These are phyloP conservation scores for Diddensiella transvaalensis DNA, from an alignment of 805 yeast species.

Conservation along the genomic window DNA sequence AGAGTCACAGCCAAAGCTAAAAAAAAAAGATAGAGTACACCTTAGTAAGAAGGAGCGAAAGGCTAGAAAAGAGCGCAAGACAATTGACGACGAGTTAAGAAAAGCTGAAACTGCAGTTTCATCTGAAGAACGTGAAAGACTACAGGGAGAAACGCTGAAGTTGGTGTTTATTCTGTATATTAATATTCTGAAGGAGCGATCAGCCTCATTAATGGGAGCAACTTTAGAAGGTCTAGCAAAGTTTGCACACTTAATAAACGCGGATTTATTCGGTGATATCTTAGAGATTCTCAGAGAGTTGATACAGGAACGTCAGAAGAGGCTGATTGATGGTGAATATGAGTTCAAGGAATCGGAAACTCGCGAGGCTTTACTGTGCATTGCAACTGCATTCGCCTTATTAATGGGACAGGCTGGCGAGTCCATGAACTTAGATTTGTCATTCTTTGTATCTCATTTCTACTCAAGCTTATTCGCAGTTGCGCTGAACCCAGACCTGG, in stretches of 20 bases:
- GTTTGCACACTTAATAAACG: conserved; percentile 88
- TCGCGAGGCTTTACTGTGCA: conserved; percentile 74
- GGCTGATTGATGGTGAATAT: conserved; percentile 44
- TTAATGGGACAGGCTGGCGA: conserved; percentile 69
- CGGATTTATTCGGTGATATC: conserved; percentile 89
- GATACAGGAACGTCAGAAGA: conserved; percentile 46
- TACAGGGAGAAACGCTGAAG: conserved; percentile 81
- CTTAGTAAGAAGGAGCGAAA: conserved; percentile 87
- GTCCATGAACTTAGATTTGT: conserved; percentile 75
- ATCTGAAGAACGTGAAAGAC: conserved; percentile 78
- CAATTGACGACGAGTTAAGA: conserved; percentile 84
- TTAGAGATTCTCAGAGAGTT: conserved; percentile 85
- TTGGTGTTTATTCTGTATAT: conserved; percentile 68
- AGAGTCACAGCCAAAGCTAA: conserved; percentile 47
- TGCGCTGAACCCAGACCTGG: conserved; percentile 77
- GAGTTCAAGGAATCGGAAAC: conserved; percentile 40
- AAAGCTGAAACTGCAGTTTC: conserved; percentile 85
- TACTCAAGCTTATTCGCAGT: conserved; percentile 66
- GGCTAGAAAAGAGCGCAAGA: conserved; percentile 77
- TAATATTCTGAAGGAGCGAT: conserved; percentile 64
- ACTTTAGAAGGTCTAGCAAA: conserved; percentile 88
- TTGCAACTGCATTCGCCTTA: conserved; percentile 85
- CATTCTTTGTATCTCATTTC: conserved; percentile 72
- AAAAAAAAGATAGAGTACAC: conserved; percentile 87
- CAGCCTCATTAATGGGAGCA: conserved; percentile 69